Base-by-base conservation (phyloP, 75 land plant species). In the Picea glauca region DNA sequence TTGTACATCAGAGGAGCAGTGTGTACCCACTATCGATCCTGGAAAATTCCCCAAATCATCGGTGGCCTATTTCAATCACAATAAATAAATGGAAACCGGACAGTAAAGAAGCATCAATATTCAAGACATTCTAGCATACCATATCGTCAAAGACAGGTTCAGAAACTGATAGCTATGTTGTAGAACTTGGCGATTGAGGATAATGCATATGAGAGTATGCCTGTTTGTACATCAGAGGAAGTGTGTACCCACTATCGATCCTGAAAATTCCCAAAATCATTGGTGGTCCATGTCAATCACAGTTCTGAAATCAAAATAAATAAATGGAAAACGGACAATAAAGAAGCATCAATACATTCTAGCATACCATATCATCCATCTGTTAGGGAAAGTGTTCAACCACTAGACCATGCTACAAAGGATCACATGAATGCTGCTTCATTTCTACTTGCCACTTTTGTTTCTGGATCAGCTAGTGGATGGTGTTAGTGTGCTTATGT, bases 151-250 rank as follows among this genome's bases (percentile, higher is more conserved):
- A 26, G 26, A 26, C 26, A 26, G 26, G 26, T 26, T 26, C 26
- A 26, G 26, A 26, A 75, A 15, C 66, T 74, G 18, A 60, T 83
- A 54, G 81, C 81, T 57, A 75, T 58, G 70, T 40, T 56, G 7
- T 65, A 78, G 40, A 80, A 63, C 76, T 46, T 80, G 50, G 26
- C 43, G 4, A 14, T 83, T 38, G 77, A 61, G 58, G 54, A 60
- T 56, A 60, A 70, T 14, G 74, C 35, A 54, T 68, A 68, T 17
- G 5, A 68, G 23, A 68, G 12, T 43, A 35, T 68, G 21, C 50
- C 72, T 68, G 3, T 68, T 3, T 5, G n/a, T 8, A 68, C 33
- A 68, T 68, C 72, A 68, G 50, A 68, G 46, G 72, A 68, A 40
- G 50, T 40, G 23, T 68, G 72, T 68, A 68, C 46, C 72, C 46